Conservation (phyloP, 2,329 filamentous ascomycete genomes). For the Neonectria magnoliae region DNA sequence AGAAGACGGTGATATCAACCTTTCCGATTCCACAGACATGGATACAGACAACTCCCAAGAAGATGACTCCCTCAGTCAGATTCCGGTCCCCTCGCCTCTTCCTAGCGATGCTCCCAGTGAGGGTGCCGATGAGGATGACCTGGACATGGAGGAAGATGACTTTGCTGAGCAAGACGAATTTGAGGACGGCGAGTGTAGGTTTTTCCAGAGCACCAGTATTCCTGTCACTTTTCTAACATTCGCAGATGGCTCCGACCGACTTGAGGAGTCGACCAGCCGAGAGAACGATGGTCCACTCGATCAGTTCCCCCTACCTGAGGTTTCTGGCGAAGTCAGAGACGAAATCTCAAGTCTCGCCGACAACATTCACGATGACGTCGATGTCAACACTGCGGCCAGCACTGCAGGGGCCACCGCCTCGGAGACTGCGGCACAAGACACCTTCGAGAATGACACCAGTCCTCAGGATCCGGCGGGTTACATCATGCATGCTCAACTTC, state of each 20-base stretch:
- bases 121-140: constrained; percentile 6
- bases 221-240: constrained; percentile 21
- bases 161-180: constrained; percentile 40
- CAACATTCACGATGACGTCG: neutral
- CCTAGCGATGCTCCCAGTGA: neutral
- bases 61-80: constrained; percentile 17
- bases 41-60: constrained; percentile 29
- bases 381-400: neutral
- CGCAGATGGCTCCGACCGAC: constrained; percentile 13
- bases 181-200: constrained; percentile 30
- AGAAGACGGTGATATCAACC: constrained; percentile 17
- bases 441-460: neutral
- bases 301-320: neutral
- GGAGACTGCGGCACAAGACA: neutral
- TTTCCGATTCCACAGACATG: constrained; percentile 31
- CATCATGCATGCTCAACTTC: constrained; percentile 7
- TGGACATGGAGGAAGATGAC: constrained; percentile 17
- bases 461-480: neutral
- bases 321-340: neutral
- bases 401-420: neutral
- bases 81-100: neutral
- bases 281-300: neutral
- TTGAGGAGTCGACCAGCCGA: neutral
- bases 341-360: neutral
- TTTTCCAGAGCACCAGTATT: neutral